Base-by-base conservation (phyloP, 192 early-diverging fungal species). In the Phycomyces blakesleeanus region DNA sequence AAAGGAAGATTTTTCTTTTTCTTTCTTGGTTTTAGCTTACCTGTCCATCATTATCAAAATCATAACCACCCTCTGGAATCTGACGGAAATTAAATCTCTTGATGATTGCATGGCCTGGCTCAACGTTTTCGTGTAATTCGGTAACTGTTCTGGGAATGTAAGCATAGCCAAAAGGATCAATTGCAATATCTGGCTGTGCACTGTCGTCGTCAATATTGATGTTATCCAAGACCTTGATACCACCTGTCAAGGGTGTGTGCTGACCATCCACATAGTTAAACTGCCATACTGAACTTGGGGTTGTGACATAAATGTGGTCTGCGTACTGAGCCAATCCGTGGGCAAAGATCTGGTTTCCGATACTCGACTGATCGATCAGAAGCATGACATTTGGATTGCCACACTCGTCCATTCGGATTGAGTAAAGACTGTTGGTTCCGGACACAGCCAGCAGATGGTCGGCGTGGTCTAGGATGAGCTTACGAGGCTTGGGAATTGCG, bases 221-320 rank as follows among this genome's bases (percentile, higher is more conserved):
- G 16, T 63, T 73, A 15, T 16, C n/a, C 4, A 73, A 10, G n/a
- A 73, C 51, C 7, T 51, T 44, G 6, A 39, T 42, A 5, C 55
- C 64, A 37, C 51, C 53, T 1, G 16, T 9, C 2, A 73, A 16
- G 18, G 42, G 44, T 3, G 71, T 63, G 29, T 73, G 71, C 25
- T 73, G 71, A 22, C 71, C 71, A 26, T 66, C 65, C 12, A 44
- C 29, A 47, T 73, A 73, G 24, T 60, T 42, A 21, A 63, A 73
- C 54, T 59, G 60, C 37, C 55, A 67, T 0, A 73, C 56, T 0
- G 55, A 51, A 40, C 67, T 63, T 9, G 39, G 37, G 24, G 71
- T 73, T 37, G 65, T 29, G 0, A 73, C 53, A 55, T 67, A 73
- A 24, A 73, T 21, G n/a, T 55, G 52, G 12, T 67, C 24, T 22